Evolutionary conservation across 2,329 filamentous ascomycete genomes (phyloP).

Genomic region (Intubia oerlemansii): DNA sequence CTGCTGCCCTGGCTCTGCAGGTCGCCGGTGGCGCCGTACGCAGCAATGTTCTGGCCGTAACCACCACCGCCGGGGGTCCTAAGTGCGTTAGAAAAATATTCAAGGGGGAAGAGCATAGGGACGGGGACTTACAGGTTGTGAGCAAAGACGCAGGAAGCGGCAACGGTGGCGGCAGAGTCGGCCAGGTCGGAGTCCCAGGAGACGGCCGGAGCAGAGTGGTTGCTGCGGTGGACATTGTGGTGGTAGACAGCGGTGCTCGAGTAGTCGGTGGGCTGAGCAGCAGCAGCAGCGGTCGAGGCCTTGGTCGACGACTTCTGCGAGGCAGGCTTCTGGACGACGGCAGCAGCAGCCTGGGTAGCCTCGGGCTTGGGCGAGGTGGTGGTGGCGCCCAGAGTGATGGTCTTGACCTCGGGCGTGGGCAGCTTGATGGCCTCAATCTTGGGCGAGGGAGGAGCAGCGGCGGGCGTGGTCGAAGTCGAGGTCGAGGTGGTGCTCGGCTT

Average conservation of each 20-base stretch:
- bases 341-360: neutral
- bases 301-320: neutral
- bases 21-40: slow-evolving; percentile 23
- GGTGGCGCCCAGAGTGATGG: slow-evolving; percentile 3
- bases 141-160: slow-evolving; percentile 44
- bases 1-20: slow-evolving; percentile 24
- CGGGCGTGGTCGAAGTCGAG: slow-evolving; percentile 7
- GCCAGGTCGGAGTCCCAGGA: slow-evolving; percentile 45
- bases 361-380: neutral
- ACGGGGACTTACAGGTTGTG: slow-evolving; percentile 48
- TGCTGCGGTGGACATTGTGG: slow-evolving; percentile 73
- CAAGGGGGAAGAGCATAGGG: neutral
- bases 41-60: slow-evolving; percentile 88
- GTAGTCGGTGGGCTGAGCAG: slow-evolving; percentile 10
- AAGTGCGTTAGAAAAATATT: neutral
- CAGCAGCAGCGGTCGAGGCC: neutral
- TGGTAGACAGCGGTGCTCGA: slow-evolving; percentile 32
- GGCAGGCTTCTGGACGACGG: neutral
- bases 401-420: slow-evolving; percentile 1
- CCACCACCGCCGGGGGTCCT: slow-evolving; percentile 34
- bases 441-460: neutral
- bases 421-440: neutral
- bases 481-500: slow-evolving; percentile 2
- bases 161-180: slow-evolving; percentile 39
- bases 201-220: slow-evolving; percentile 50